Percentiles rank a stretch among this genome's conserved stretches.
phyloP scores from a whole-genome alignment of 441 rosid species.

The Erodium moschatum region DNA sequence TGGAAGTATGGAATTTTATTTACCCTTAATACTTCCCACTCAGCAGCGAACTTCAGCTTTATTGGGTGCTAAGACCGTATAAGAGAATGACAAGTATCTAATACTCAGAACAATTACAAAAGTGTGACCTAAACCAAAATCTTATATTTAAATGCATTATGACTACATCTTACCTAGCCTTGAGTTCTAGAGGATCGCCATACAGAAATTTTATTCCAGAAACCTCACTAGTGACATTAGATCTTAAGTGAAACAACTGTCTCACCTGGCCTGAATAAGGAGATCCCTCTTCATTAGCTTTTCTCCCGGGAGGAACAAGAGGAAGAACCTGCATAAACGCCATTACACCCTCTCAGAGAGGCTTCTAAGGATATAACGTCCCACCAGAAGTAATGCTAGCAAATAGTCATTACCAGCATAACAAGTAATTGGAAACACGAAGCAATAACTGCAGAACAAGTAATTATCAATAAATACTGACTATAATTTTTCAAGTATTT shows the following conservation, averaged over 20 bases:
- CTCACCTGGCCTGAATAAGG: conserved; percentile 88
- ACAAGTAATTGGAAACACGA: too few relatives aligned
- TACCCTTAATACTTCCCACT: not conserved
- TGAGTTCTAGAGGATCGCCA: not conserved
- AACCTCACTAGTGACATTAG: not conserved
- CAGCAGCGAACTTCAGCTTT: not conserved
- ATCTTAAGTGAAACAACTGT: conserved; percentile 3
- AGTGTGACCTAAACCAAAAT: not conserved
- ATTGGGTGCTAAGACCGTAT: not conserved
- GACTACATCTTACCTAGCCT: not conserved
- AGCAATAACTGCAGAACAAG: too few relatives aligned
- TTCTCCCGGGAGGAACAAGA: conserved; percentile 78
- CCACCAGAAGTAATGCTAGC: too few relatives aligned
- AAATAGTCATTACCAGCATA: too few relatives aligned
- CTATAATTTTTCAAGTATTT: not conserved
- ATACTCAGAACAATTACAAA: not conserved
- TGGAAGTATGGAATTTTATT: not conserved
- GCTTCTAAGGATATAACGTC: not conserved
- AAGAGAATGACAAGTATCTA: not conserved
- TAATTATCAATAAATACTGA: not conserved
- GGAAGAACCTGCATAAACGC: conserved; percentile 65
- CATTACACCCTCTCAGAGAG: not conserved
- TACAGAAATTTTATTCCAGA: not conserved
- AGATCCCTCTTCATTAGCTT: conserved; percentile 54
- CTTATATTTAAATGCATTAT: too few relatives aligned